phyloP scores from a whole-genome alignment of 2,329 filamentous ascomycete species.

The Arthrobotrys megalospora region DNA sequence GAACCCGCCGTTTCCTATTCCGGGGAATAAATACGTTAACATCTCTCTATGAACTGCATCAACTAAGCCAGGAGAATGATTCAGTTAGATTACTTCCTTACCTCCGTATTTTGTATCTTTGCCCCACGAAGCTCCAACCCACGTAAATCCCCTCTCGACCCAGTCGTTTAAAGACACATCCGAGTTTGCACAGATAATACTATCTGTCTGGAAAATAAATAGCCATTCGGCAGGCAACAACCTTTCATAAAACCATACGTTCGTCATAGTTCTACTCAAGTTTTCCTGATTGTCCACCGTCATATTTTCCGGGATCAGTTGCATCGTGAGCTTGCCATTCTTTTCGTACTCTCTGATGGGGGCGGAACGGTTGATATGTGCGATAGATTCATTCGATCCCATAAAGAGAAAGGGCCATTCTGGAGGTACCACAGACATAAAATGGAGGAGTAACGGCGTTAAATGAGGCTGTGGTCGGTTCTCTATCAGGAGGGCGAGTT shows the following conservation, averaged over 20 bases:
- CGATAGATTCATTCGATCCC: conserved; percentile 70
- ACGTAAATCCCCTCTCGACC: conserved; percentile 72
- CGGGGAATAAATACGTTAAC: conserved; percentile 67
- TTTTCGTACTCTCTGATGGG: conserved; percentile 60
- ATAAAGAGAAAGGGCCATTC: conserved; percentile 76
- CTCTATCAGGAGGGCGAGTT: conserved; percentile 73
- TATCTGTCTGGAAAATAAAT: conserved; percentile 73
- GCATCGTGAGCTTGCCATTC: conserved; percentile 67
- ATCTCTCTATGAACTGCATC: conserved; percentile 65
- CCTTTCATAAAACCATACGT: conserved; percentile 71
- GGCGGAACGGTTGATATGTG: conserved; percentile 65
- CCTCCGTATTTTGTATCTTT: conserved; percentile 44
- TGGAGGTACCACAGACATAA: conserved; percentile 73
- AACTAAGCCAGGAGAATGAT: conserved; percentile 68
- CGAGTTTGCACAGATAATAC: conserved; percentile 73
- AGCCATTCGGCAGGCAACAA: conserved; percentile 72
- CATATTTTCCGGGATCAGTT: conserved; percentile 72
- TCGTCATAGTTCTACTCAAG: conserved; percentile 72
- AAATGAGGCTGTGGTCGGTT: conserved; percentile 68
- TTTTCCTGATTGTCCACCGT: conserved; percentile 71
- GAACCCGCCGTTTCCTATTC: conserved; percentile 72
- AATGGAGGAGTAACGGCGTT: conserved; percentile 71
- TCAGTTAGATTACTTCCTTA: conserved; percentile 70
- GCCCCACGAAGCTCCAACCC: conserved; percentile 70
- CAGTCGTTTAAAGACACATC: conserved; percentile 70